phyloP scores from a whole-genome alignment of 2,329 filamentous ascomycete species.

The Cryphonectria parasitica region DNA sequence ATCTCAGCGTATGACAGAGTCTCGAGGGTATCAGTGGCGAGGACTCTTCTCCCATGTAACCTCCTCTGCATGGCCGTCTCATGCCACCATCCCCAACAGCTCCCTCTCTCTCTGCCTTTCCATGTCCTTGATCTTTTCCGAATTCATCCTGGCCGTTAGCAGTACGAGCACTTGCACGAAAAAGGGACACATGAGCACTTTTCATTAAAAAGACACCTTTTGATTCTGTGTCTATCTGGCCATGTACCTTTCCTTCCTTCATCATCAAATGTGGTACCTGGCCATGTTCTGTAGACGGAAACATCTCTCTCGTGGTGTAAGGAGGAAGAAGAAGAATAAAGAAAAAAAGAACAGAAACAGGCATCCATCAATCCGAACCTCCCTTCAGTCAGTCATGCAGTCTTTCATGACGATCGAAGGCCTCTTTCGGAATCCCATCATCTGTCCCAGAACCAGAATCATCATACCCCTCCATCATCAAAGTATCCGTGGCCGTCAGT shows the following conservation, averaged over 20 bases:
- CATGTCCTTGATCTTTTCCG: too few relatives aligned
- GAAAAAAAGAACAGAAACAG: neutral
- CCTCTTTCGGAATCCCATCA: neutral
- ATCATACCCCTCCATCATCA: neutral
- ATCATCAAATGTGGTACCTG: neutral
- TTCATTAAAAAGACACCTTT: neutral
- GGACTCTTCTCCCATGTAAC: neutral
- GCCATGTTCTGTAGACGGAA: neutral
- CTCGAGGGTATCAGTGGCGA: neutral
- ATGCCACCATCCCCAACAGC: neutral
- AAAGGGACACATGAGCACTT: neutral
- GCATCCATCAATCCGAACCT: neutral
- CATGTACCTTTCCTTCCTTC: neutral
- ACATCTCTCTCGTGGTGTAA: neutral
- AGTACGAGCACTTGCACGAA: neutral
- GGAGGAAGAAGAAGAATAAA: too few relatives aligned
- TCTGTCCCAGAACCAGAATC: neutral
- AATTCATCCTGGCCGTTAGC: neutral
- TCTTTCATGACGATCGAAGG: neutral
- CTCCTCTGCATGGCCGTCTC: neutral
- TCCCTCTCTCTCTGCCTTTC: neutral
- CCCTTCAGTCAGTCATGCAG: neutral
- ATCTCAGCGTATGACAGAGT: neutral
- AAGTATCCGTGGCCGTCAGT: neutral
- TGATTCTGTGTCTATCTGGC: neutral